These are phyloP conservation scores for Hypomyces rosellus DNA, from an alignment of 2,329 filamentous ascomycete species.

Conservation along the genomic window DNA sequence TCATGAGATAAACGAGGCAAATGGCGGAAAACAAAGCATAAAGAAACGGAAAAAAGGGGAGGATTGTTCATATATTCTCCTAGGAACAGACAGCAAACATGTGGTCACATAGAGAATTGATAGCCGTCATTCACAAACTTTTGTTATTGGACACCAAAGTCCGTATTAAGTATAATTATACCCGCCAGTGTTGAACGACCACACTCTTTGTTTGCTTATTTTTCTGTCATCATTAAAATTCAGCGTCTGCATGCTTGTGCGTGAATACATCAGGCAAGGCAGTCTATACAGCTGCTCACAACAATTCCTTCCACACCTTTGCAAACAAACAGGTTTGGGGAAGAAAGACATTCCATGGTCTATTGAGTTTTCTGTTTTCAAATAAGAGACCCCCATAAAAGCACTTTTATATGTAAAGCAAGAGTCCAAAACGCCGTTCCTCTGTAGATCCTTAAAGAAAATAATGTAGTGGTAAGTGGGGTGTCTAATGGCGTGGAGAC, in stretches of 20 bases:
- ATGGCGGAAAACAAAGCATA: not conserved
- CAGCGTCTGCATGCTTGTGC: not conserved
- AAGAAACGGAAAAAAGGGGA: not conserved
- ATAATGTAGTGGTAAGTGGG: not conserved
- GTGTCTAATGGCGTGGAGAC: not conserved
- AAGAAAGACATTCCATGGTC: conserved; percentile 11
- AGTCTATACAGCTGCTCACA: conserved; percentile 7
- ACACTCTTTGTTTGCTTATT: too few species aligned
- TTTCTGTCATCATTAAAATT: too few species aligned
- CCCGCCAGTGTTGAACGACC: too few species aligned
- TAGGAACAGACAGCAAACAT: not conserved
- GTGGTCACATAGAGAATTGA: not conserved
- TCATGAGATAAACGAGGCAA: not conserved
- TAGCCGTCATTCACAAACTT: not conserved
- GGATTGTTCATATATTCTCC: not conserved
- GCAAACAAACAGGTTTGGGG: conserved; percentile 3
- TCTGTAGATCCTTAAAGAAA: conserved; percentile 3
- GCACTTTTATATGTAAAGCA: conserved; percentile 1
- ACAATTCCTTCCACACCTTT: too few species aligned
- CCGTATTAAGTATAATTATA: too few species aligned
- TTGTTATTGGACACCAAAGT: too few species aligned
- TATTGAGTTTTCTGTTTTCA: conserved; percentile 11
- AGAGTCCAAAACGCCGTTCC: conserved; percentile 2
- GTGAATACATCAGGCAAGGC: conserved; percentile 12
- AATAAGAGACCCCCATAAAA: not conserved